Evolutionary conservation across 2,329 filamentous ascomycete genomes (phyloP), one percentile per base, ranked within the genome.

Genomic region (Fusarium citri): DNA sequence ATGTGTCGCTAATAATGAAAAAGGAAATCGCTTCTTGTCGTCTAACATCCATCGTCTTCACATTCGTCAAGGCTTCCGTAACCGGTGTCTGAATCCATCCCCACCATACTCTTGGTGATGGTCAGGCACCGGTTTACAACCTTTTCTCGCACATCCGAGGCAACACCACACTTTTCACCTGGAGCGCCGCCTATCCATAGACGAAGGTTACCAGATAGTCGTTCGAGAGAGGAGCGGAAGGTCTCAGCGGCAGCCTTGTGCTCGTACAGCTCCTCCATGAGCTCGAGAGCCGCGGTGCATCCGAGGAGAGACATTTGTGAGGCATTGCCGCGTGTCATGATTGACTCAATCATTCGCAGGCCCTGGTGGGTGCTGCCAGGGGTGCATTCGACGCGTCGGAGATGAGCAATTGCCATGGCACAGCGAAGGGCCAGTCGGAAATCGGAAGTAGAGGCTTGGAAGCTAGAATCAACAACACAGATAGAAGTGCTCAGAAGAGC

Each of bases 21-120:
- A 34, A 40, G 23, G 3, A 48, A 34, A 8, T 61, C 51, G 62
- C 58, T 60, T 55, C 34, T 56, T 34, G 50, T 67, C 61, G 40
- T 73, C 64, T 72, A 71, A 53, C 74, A 72, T 62, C 66, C 75
- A 42, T 72, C 72, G 18, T 79, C 80, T 45, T 84, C 84, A 51
- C 80, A 80, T 45, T 87, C 86, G 62, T 82, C 85, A 82, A 87
- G 86, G 67, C 83, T 89, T 49, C 83, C 87, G 76, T 90, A 90
- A 10, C 88, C 88, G 3, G 85, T 84, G 71, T 90, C 88, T 15
- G 81, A 78, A 60, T 88, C 85, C 84, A 90, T 89, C 11, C 88
- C 87, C 10, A 89, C 83, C 40, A 87, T 80, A 51, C 80, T 83
- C 75, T 87, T 88, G 16, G 85, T 88, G 37, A 90, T 83, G 14